phyloP scores from a whole-genome alignment of 345 rosid genomes.

The Camelina laxa region DNA sequence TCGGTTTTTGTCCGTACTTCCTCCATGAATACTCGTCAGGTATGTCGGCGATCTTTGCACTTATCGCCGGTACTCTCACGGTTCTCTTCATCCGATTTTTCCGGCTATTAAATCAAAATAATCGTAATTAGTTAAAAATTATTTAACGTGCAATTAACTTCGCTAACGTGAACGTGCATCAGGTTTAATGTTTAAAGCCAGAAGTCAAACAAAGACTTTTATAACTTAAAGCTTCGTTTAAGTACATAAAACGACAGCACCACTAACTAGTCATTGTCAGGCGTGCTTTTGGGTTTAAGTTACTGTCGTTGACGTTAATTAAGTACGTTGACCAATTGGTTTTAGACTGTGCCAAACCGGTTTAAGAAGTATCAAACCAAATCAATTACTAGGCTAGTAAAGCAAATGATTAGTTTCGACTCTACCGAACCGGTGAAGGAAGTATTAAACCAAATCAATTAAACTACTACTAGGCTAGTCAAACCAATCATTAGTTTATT shows the following conservation, averaged over 20 bases:
- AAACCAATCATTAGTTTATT: background rate
- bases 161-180: background rate
- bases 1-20: conserved; percentile 95
- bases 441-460: background rate
- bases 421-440: background rate
- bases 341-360: conserved; percentile 3
- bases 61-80: conserved; percentile 77
- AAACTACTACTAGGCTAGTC: background rate
- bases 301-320: conserved; percentile 16
- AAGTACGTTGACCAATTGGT: background rate
- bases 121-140: background rate
- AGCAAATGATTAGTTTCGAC: background rate
- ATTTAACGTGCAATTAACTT: background rate
- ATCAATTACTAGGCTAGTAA: background rate
- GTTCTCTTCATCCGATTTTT: conserved; percentile 77
- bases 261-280: conserved; percentile 12
- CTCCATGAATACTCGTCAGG: conserved; percentile 95
- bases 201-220: conserved; percentile 16
- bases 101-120: conserved; percentile 41
- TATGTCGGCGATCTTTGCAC: conserved; percentile 83
- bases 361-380: background rate
- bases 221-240: background rate
- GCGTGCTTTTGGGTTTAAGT: conserved; percentile 25
- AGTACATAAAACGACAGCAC: conserved; percentile 23
- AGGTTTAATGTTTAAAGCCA: background rate